Conservation (phyloP, 208 protist genomes). For the Leishmania amazonensis region DNA sequence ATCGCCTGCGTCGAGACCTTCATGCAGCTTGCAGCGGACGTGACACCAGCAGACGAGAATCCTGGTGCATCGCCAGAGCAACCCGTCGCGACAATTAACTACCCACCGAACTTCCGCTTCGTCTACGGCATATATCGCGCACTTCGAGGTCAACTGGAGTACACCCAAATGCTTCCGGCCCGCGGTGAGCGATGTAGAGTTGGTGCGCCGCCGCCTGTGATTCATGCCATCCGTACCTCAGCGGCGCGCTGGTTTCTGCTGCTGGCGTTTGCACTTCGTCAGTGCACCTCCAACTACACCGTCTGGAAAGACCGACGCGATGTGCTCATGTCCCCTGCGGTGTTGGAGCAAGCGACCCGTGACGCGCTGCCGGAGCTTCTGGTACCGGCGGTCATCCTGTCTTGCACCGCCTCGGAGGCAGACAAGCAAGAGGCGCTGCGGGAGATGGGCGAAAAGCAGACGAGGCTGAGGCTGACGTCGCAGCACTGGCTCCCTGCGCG, state of each 20-base stretch:
- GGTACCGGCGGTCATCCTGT: not conserved
- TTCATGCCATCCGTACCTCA: constrained; percentile 21
- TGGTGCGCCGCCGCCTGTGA: constrained; percentile 2
- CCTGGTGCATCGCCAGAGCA: constrained; percentile 14
- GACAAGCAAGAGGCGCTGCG: constrained; percentile 5
- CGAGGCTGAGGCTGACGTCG: constrained; percentile 15
- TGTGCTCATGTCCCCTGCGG: constrained; percentile 40
- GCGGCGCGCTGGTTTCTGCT: constrained; percentile 72
- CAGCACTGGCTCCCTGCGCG: constrained; percentile 32
- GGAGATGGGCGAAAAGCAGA: not conserved
- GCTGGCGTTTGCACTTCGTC: constrained; percentile 52
- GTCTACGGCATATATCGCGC: constrained; percentile 65
- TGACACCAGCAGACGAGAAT: constrained; percentile 46
- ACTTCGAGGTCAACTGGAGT: constrained; percentile 28
- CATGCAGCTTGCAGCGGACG: constrained; percentile 29
- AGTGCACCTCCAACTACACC: constrained; percentile 70
- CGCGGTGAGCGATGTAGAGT: not conserved
- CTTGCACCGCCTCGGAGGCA: not conserved
- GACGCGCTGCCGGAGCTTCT: constrained; percentile 24
- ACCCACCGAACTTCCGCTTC: constrained; percentile 47
- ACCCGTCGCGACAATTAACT: constrained; percentile 51
- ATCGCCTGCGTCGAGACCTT: constrained; percentile 47
- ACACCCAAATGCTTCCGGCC: not conserved
- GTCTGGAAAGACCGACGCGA: constrained; percentile 77
- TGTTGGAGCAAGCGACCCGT: constrained; percentile 32